Evolutionary conservation across 805 yeast genomes (phyloP).

Genomic region (Wickerhamiella cacticola): DNA sequence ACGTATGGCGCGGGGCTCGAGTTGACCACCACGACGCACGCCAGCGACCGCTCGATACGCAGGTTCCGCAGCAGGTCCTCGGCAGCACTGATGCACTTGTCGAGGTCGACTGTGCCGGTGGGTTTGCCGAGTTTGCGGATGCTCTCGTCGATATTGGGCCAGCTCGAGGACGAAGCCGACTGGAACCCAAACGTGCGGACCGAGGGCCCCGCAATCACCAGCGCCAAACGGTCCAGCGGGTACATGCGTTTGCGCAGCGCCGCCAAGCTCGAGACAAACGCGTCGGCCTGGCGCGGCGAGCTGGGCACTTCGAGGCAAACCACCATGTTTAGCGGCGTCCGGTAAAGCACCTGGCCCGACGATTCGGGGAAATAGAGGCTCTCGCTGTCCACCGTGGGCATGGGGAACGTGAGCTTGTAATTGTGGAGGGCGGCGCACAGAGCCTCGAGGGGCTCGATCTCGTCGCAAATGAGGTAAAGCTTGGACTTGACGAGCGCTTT

Average conservation of each 20-base stretch:
- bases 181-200: background rate
- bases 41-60: slow-evolving; percentile 6
- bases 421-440: slow-evolving; percentile 10
- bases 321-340: slow-evolving; percentile 3
- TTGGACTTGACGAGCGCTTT: background rate
- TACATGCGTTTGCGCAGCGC: slow-evolving; percentile 1
- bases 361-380: background rate
- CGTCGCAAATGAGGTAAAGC: background rate
- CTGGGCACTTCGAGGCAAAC: slow-evolving; percentile 6
- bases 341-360: background rate
- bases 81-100: slow-evolving; percentile 1
- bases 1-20: background rate
- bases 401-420: background rate
- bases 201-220: background rate
- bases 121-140: background rate
- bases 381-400: background rate
- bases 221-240: background rate
- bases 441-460: slow-evolving; percentile 7
- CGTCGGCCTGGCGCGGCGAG: background rate
- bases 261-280: background rate
- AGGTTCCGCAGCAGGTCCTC: slow-evolving; percentile 7
- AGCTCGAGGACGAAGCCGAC: background rate
- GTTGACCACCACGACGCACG: background rate
- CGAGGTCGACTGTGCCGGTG: background rate
- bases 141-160: background rate